Base-by-base conservation (phyloP, 2,329 filamentous ascomycete genomes). In the Cryphonectria nitschkei region DNA sequence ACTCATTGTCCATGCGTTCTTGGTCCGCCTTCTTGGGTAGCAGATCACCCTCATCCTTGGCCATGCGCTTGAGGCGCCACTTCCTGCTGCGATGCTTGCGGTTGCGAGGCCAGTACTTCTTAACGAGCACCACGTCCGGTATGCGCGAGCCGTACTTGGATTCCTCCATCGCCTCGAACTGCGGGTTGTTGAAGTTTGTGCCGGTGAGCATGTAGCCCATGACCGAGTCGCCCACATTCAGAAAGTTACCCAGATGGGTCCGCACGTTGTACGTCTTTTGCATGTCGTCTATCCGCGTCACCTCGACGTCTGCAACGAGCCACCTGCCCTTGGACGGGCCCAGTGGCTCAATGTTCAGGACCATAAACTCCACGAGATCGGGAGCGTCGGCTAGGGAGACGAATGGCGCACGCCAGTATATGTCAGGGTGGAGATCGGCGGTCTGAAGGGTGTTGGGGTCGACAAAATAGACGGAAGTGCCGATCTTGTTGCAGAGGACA, bases 1-100 rank as follows among this genome's bases (percentile, higher is more conserved):
- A 99, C 82, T 99, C 96, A 75, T 91, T 89, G 79, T 98, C 95
- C 84, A 97, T 90, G 74, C 90, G 90, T 72, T 95, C 93, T 79
- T 95, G 92, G 79, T 98, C 95, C 72, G 93, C 86, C 83, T 97
- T 94, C 84, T 93, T 91, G 50, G 93, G 93, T 74, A 95, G 83
- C 80, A 97, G 87, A 75, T 98, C 95, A 75, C 92, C 92, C 79
- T 98, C 93, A 74, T 98, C 95, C 82, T 90, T 92, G 75, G 87
- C 88, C 93, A 99, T 95, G 78, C 96, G 94, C 89, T 93, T 97
- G 81, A 99, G 89, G 81, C 92, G 93, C 96, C 96, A 99, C 86
- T 93, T 93, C 76, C 97, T 90, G 81, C 86, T 88, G 85, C 90
- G 91, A 79, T 89, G 88, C 88, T 95, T 97, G 85, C 92, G 91